phyloP scores from a whole-genome alignment of 148 eudicot species.

The Fallopia convolvulus region DNA sequence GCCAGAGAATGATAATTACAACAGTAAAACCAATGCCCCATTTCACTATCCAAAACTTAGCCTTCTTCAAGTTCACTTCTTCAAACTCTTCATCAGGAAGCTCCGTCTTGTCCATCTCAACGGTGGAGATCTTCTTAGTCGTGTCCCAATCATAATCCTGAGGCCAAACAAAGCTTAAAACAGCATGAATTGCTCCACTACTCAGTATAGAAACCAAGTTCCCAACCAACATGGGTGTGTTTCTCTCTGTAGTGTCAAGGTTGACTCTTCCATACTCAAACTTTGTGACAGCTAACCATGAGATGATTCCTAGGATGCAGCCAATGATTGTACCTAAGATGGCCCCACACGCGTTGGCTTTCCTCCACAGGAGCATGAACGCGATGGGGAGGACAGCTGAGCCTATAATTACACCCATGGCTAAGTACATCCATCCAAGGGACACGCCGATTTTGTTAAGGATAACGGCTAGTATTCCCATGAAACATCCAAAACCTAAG shows the following conservation, averaged over 20 bases:
- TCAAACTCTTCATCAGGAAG: slow-evolving; percentile 61
- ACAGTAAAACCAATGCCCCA: slow-evolving; percentile 92
- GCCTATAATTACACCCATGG: slow-evolving; percentile 88
- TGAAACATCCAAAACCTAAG: slow-evolving; percentile 74
- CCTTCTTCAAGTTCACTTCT: slow-evolving; percentile 60
- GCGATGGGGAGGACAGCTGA: slow-evolving; percentile 96
- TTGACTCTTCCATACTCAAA: slow-evolving; percentile 68
- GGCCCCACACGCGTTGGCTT: slow-evolving; percentile 83
- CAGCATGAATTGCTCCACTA: slow-evolving; percentile 75
- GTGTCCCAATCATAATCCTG: slow-evolving; percentile 89
- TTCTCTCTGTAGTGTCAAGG: slow-evolving; percentile 81
- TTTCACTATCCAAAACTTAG: slow-evolving; percentile 80
- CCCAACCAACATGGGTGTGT: slow-evolving; percentile 90
- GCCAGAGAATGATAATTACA: slow-evolving; percentile 75
- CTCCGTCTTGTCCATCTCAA: slow-evolving; percentile 69
- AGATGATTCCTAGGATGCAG: slow-evolving; percentile 56
- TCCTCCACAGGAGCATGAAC: slow-evolving; percentile 85
- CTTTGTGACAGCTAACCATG: slow-evolving; percentile 67
- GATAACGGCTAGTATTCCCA: slow-evolving; percentile 88
- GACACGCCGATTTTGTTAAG: slow-evolving; percentile 89
- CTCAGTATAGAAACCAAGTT: slow-evolving; percentile 79
- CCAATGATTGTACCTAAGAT: slow-evolving; percentile 56
- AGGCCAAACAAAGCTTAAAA: slow-evolving; percentile 64
- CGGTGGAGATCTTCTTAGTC: slow-evolving; percentile 75
- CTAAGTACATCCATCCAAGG: slow-evolving; percentile 93